Percentiles rank a stretch among this genome's conserved stretches.
Evolutionary conservation across 2,329 filamentous ascomycete species (phyloP).

Genomic region (Venturia asperata): DNA sequence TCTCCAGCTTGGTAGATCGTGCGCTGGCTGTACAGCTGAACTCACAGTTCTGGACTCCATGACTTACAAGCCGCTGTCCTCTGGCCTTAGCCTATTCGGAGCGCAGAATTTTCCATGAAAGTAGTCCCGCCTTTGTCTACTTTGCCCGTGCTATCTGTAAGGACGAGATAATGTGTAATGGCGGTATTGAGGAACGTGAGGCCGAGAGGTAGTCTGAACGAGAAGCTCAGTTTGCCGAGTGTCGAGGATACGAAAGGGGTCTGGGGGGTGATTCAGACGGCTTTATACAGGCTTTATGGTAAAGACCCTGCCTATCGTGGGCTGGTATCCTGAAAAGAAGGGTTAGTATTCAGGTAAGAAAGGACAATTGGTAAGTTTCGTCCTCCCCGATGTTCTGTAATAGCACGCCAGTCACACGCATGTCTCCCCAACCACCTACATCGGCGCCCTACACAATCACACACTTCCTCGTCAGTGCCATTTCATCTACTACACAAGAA

Average conservation of each 20-base stretch:
- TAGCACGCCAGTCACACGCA: neutral
- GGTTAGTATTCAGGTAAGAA: neutral
- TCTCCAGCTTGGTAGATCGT: too few species aligned
- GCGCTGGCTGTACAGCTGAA: too few species aligned
- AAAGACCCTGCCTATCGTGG: neutral
- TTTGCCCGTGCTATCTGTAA: too few species aligned
- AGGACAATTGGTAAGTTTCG: neutral
- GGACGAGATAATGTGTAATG: too few species aligned
- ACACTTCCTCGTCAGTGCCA: neutral
- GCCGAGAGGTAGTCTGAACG: neutral
- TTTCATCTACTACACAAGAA: neutral
- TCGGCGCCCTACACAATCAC: neutral
- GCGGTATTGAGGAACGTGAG: neutral
- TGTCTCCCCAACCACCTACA: neutral
- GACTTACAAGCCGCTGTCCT: too few species aligned
- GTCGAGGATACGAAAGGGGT: neutral
- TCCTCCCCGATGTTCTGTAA: neutral
- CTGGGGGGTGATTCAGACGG: neutral
- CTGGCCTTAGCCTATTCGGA: too few species aligned
- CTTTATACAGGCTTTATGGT: neutral
- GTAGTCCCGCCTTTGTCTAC: too few species aligned
- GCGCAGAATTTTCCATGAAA: too few species aligned
- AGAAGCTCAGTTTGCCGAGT: neutral
- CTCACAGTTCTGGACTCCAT: too few species aligned
- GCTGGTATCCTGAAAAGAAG: neutral